Base-by-base conservation (phyloP, 179 eudicot genomes). In the Carnegiea gigantea region DNA sequence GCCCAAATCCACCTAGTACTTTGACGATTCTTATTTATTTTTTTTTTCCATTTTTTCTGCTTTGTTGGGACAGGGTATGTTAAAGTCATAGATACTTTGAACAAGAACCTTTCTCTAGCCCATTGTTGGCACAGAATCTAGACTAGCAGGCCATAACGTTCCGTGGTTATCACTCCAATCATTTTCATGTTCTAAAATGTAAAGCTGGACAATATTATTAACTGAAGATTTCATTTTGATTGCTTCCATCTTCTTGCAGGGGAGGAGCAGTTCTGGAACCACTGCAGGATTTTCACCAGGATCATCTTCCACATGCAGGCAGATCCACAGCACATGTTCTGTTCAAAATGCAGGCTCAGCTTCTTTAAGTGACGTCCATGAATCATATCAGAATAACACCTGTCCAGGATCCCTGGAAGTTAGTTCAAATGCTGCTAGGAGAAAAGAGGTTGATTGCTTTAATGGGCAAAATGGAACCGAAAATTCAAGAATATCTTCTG, bases 321-420 rank as follows among this genome's bases (percentile, higher is more conserved):
- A 84, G 77, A 91, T 89, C 85, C 84, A 91, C 30, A 83, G 83
- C 85, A 83, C 91, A 75, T 83, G 84, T 73, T 70, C 86, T 75
- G 38, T 83, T 82, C 93, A 81, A 80, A 89, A 89, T 78, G 82
- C 87, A 70, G 88, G 84, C 30, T 86, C 94, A 73, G 77, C 87
- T 78, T 79, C 85, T 64, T 85, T 79, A 77, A 85, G 85, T 83
- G 91, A 89, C 67, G 54, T 82, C 74, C 83, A 77, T 67, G 91
- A 88, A 11, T 83, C 87, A 81, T 81, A 84, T 83, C 92, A 84
- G 70, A 92, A 54, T 79, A 78, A 77, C 48, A 76, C 88, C 17
- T 90, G 98, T 83, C 96, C 97, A 57, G 86, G 82, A 26, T 91
- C 95, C 20, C 80, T 83, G 62, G 97, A 96, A 86, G 93, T 89